Evolutionary conservation across 306 rosid genomes (phyloP), one percentile per base, ranked within the genome.

Genomic region (Inga leiocalycina): DNA sequence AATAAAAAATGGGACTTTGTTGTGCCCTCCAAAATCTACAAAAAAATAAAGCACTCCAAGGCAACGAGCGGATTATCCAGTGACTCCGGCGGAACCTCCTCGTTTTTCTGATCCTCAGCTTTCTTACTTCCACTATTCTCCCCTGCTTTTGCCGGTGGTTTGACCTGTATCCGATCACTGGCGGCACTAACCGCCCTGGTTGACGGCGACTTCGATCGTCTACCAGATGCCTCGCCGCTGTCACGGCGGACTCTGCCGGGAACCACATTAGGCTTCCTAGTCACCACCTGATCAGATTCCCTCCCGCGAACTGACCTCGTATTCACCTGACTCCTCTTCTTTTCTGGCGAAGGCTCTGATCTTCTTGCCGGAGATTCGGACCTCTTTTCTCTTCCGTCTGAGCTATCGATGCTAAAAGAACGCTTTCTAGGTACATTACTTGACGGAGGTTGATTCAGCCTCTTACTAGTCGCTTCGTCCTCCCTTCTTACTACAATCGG

Each of bases 21-120:
- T 52, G 2, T 54, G 46, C 69, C 61, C 49, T 24, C 41, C 51
- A 39, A 51, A 77, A 80, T 22, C 87, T 96, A 96, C 90, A 96
- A 90, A 85, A 96, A 96, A 89, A 96, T 96, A 86, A 96, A 96
- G 88, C 99, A 96, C 85, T 96, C 99, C 80, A 96, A 82, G 14
- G 98, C 88, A 66, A 95, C 97, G 34, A 86, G 89, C 10, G 98
- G 98, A 32, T 93, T 93, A 17, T 90, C 97, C 16, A 94, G 68
- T 56, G 94, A 88, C 7, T 75, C 84, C 22, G 14, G 75, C 14
- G 64, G 12, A 69, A 79, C 91, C 30, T 57, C 83, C 79, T 86
- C 90, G 84, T 86, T 83, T 77, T 69, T 10, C 59, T 83, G 43
- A 39, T 39, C 87, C 48, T 19, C 91, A 70, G 39, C 75, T 10